These are phyloP conservation scores for Pichia cephalocereana DNA, from an alignment of 805 yeast genomes.

Conservation along the genomic window DNA sequence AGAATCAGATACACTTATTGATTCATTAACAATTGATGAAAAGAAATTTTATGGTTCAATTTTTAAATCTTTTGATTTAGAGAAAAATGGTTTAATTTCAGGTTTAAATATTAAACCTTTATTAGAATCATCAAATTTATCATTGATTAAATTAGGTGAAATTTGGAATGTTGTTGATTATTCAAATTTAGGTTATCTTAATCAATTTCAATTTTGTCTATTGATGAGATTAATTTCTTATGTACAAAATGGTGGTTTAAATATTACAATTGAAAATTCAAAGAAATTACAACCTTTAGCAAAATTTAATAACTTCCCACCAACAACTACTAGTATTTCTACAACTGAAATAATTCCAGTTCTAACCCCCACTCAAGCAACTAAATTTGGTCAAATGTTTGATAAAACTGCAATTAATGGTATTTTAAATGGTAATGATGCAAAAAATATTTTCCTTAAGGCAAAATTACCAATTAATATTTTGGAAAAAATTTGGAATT, in stretches of 20 bases:
- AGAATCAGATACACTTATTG: conserved; percentile 13
- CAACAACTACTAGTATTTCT: background rate
- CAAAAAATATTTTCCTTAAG: conserved; percentile 79
- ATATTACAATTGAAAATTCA: conserved; percentile 42
- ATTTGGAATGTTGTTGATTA: conserved; percentile 93
- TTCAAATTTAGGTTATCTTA: conserved; percentile 77
- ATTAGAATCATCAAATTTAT: conserved; percentile 77
- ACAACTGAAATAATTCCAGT: conserved; percentile 35
- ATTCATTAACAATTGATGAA: conserved; percentile 62
- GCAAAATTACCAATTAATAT: conserved; percentile 74
- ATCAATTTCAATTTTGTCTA: conserved; percentile 68
- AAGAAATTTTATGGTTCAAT: conserved; percentile 61
- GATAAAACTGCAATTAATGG: conserved; percentile 55
- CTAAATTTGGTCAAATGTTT: conserved; percentile 63
- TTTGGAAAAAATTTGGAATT: conserved; percentile 81
- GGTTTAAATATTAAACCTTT: conserved; percentile 81
- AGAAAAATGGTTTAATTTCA: conserved; percentile 69
- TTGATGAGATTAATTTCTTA: conserved; percentile 89
- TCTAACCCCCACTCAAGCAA: conserved; percentile 47
- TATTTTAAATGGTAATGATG: conserved; percentile 60
- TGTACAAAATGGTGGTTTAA: conserved; percentile 60
- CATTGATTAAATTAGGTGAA: conserved; percentile 72
- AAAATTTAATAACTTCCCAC: conserved; percentile 34
- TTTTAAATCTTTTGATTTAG: conserved; percentile 73
- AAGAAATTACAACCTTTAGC: conserved; percentile 55